phyloP scores from a whole-genome alignment of 768 basidiomycete species.

The Lactarius sanguifluus region DNA sequence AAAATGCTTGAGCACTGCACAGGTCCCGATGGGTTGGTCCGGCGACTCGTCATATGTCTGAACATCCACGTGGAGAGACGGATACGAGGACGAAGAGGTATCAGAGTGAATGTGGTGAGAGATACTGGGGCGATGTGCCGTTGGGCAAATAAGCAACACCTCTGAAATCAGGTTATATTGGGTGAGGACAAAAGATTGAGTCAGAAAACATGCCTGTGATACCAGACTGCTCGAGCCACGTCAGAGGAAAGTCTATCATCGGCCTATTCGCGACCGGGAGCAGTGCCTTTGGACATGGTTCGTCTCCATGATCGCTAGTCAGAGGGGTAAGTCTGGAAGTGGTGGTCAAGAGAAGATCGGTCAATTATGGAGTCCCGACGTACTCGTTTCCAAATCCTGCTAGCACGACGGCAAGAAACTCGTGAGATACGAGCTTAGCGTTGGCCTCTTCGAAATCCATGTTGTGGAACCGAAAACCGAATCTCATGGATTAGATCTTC shows the following conservation, averaged over 20 bases:
- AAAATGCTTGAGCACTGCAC: constrained; percentile 74
- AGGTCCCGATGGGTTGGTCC: constrained; percentile 66
- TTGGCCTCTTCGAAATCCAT: constrained; percentile 63
- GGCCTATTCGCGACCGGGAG: constrained; percentile 87
- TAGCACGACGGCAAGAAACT: constrained; percentile 86
- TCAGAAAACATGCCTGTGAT: constrained; percentile 61
- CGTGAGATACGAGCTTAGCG: constrained; percentile 54
- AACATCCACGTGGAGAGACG: constrained; percentile 70
- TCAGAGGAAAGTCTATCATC: constrained; percentile 77
- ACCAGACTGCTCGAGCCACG: constrained; percentile 87
- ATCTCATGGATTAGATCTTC: background rate
- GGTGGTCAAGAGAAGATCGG: constrained; percentile 8
- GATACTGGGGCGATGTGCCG: constrained; percentile 69
- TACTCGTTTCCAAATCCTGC: constrained; percentile 94
- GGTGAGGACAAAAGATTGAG: constrained; percentile 22
- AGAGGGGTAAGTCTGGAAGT: constrained; percentile 63
- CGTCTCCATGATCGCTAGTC: constrained; percentile 73
- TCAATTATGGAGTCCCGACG: constrained; percentile 32
- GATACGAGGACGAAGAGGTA: constrained; percentile 54
- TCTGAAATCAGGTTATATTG: constrained; percentile 46
- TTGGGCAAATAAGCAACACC: constrained; percentile 82
- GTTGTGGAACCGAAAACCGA: background rate
- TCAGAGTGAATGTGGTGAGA: constrained; percentile 86
- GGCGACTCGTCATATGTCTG: constrained; percentile 78
- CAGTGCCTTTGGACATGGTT: constrained; percentile 82